These are phyloP conservation scores for Cymodocea nodosa DNA, from an alignment of 116 monocot genomes.

Conservation along the genomic window DNA sequence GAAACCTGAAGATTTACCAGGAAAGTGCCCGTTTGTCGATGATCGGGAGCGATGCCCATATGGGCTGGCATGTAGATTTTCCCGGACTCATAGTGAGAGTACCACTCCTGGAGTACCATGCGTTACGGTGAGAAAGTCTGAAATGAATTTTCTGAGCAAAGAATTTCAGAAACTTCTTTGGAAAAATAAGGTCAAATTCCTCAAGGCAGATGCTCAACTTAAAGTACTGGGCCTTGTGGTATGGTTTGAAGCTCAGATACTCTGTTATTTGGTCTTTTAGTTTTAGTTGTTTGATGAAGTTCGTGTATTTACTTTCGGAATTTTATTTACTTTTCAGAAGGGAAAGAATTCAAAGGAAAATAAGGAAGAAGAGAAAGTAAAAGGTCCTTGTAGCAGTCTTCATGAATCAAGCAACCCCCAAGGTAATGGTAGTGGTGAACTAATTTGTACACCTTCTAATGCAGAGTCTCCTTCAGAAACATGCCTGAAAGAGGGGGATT, in stretches of 20 bases:
- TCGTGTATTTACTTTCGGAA: background rate
- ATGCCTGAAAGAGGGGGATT: conserved; percentile 19
- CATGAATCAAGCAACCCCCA: conserved; percentile 18
- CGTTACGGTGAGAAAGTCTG: conserved; percentile 19
- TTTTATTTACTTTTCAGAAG: conserved; percentile 21
- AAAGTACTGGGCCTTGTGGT: conserved; percentile 77
- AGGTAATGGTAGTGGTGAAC: conserved; percentile 14
- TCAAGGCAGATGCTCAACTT: conserved; percentile 71
- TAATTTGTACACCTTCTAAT: background rate
- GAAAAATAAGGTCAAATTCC: conserved; percentile 77
- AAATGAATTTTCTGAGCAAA: conserved; percentile 62
- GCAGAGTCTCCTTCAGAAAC: conserved; percentile 8
- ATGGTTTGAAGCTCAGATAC: background rate
- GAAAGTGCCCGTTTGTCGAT: conserved; percentile 56
- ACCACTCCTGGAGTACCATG: conserved; percentile 1
- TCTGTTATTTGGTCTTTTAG: background rate
- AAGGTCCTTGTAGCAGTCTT: conserved; percentile 11
- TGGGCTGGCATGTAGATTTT: conserved; percentile 76
- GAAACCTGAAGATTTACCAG: conserved; percentile 81
- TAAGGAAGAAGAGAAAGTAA: conserved; percentile 14
- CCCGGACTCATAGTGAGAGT: conserved; percentile 31
- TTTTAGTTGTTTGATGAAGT: background rate
- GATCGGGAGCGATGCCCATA: conserved; percentile 52
- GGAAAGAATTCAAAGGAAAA: conserved; percentile 21
- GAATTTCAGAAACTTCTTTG: conserved; percentile 82